Evolutionary conservation across 176 grass and related monocot species (phyloP), one percentile per base, ranked within the genome.

Genomic region (Zizania latifolia): DNA sequence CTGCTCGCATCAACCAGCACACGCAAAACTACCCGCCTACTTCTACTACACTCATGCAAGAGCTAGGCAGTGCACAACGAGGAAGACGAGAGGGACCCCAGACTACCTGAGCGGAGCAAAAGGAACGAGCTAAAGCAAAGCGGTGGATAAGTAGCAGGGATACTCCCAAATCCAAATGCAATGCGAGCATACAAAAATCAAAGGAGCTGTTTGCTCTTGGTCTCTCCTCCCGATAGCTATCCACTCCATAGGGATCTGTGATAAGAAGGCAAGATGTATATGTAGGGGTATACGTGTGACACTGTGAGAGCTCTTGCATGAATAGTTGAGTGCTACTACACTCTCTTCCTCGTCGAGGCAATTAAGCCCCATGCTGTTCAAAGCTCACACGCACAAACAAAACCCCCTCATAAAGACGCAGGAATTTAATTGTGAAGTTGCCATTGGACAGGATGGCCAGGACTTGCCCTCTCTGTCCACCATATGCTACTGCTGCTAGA

Each of bases 201-300:
- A 74, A 24, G 17, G 41, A 10, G 5, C 11, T 35, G 74, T 71
- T 57, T 71, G 24, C 17, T 53, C 74, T 40, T 23, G 67, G 46
- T 32, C 39, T 66, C 59, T 53, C 48, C 48, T 21, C 48, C 58
- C 38, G 69, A 36, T 74, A 4, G 50, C 83, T 74, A 63, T 79
- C 70, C 84, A 38, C 60, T 85, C 34, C 74, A 67, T 83, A 73
- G 86, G 79, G 82, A 92, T 92, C 86, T 88, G 89, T 85, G 85
- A 74, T 36, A 17, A 17, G 15, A 77, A 84, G 77, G 81, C n/a
- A 83, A 80, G 71, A 74, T 74, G 75, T 60, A 26, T 39, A 6
- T n/a, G n/a, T n/a, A n/a, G n/a, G n/a, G n/a, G 64, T n/a, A 29
- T 62, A 30, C 54, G 2, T 39, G 40, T 51, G 56, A n/a, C n/a